Evolutionary conservation across 2,329 filamentous ascomycete genomes (phyloP), one percentile per base, ranked within the genome.

Genomic region (Orbilia javanica): DNA sequence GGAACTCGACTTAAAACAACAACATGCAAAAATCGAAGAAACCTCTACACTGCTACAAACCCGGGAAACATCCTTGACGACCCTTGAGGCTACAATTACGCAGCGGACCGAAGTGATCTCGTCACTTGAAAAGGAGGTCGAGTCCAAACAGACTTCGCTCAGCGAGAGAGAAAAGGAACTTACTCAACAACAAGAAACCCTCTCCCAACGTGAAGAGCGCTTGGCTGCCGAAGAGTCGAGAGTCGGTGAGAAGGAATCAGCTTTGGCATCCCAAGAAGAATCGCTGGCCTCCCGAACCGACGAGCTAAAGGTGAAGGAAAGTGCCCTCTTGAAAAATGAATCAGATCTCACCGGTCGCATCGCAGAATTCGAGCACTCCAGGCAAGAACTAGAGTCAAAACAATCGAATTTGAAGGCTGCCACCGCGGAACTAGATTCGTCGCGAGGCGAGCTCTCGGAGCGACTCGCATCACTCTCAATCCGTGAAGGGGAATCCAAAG

Each of bases 221-320:
- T 25, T 69, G 18, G 22, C 46, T 22, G 46, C 11, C 1, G 71
- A 68, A n/a, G 53, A 63, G 31, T 75, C 64, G 5, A 34, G 29
- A 29, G 55, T 76, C 27, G 55, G 13, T 34, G 65, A 70, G 36
- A 70, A 62, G n/a, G 72, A 48, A 27, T 20, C 55, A 0, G n/a
- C 22, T 10, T 11, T 76, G n/a, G 57, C 65, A n/a, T 50, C 65
- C 6, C 55, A 76, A 2, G 65, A 75, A 31, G 64, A 75, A 18
- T 64, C 71, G 10, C 31, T 75, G 15, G 44, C 31, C 10, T 46
- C 55, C 4, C 15, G 65, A 29, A 46, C 44, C 2, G 29, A 69
- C 6, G 48, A 64, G 27, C 31, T 75, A 22, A 29, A 48, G 2
- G 46, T 25, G n/a, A 63, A 69, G 25, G 64, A 75, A 25, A 50